phyloP scores from a whole-genome alignment of 805 yeast genomes.

The Ogataea paraovalis region DNA sequence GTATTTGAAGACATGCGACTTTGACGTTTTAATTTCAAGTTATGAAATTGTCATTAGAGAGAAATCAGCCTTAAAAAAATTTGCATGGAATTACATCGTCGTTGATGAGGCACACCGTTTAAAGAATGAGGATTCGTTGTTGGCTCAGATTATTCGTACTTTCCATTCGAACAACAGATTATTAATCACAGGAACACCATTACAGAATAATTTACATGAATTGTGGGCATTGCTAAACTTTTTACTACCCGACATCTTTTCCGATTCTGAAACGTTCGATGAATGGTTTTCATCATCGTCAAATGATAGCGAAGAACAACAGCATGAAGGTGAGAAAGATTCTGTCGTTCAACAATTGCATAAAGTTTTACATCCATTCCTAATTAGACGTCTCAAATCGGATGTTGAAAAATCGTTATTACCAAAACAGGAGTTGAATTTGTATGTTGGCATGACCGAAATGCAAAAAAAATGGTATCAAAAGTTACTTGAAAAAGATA shows the following conservation, averaged over 20 bases:
- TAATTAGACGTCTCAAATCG: constrained; percentile 82
- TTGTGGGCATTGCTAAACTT: constrained; percentile 93
- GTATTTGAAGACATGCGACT: constrained; percentile 62
- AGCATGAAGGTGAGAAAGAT: constrained; percentile 70
- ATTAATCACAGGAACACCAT: constrained; percentile 92
- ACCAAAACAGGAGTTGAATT: constrained; percentile 86
- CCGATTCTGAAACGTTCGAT: constrained; percentile 85
- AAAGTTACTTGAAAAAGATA: constrained; percentile 82
- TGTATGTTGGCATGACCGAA: constrained; percentile 91
- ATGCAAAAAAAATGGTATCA: constrained; percentile 95
- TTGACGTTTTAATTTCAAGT: constrained; percentile 87
- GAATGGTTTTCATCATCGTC: constrained; percentile 68
- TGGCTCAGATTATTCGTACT: constrained; percentile 87
- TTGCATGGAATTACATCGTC: constrained; percentile 90
- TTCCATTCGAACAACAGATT: constrained; percentile 83
- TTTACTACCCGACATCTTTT: constrained; percentile 89
- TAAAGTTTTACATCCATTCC: constrained; percentile 80
- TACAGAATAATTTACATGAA: constrained; percentile 93
- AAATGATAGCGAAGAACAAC: constrained; percentile 60
- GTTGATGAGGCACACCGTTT: constrained; percentile 97
- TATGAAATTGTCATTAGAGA: constrained; percentile 93
- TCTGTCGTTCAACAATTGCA: constrained; percentile 84
- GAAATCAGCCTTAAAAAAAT: constrained; percentile 70
- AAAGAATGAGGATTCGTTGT: constrained; percentile 86
- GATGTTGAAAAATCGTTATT: constrained; percentile 89